These are phyloP conservation scores for Camelina hispida DNA, from an alignment of 345 rosid species.

Conservation along the genomic window DNA sequence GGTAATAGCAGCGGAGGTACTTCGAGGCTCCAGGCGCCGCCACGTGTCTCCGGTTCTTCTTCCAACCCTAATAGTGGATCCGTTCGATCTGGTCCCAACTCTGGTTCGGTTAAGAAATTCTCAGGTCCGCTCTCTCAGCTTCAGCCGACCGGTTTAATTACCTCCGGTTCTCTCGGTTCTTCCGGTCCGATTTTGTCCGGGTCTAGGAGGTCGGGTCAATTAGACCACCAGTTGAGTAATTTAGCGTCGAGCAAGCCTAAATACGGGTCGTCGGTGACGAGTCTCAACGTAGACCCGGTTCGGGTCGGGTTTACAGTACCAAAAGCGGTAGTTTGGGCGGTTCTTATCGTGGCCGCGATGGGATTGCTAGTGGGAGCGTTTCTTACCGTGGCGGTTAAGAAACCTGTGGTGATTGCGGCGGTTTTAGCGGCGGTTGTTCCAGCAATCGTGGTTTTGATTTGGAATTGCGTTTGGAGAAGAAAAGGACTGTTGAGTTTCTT, in stretches of 20 bases:
- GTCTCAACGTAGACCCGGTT: slow-evolving; percentile 62
- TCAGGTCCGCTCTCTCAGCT: slow-evolving; percentile 79
- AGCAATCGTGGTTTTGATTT: slow-evolving; percentile 53
- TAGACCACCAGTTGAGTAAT: slow-evolving; percentile 50
- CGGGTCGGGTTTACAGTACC: slow-evolving; percentile 82
- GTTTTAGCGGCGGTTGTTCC: slow-evolving; percentile 66
- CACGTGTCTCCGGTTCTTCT: slow-evolving; percentile 48
- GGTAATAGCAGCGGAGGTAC: slow-evolving; percentile 45
- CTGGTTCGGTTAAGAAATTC: slow-evolving; percentile 67
- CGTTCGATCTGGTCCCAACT: slow-evolving; percentile 82
- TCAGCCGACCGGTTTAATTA: slow-evolving; percentile 89
- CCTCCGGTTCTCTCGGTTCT: slow-evolving; percentile 74
- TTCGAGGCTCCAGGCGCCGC: slow-evolving; percentile 54
- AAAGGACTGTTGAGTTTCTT: slow-evolving; percentile 71
- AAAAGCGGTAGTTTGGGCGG: slow-evolving; percentile 74
- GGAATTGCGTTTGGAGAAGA: slow-evolving; percentile 81
- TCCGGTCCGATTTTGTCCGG: slow-evolving; percentile 46
- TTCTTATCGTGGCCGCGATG: slow-evolving; percentile 61
- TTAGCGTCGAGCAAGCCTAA: slow-evolving; percentile 54
- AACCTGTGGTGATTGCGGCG: slow-evolving; percentile 65
- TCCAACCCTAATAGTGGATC: slow-evolving; percentile 86
- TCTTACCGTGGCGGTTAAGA: slow-evolving; percentile 78
- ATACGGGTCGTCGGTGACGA: slow-evolving; percentile 86
- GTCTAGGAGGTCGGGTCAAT: slow-evolving; percentile 73
- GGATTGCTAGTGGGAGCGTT: slow-evolving; percentile 77